Evolutionary conservation across 2,329 filamentous ascomycete species (phyloP).

Genomic region (Diaporthe vaccinii): DNA sequence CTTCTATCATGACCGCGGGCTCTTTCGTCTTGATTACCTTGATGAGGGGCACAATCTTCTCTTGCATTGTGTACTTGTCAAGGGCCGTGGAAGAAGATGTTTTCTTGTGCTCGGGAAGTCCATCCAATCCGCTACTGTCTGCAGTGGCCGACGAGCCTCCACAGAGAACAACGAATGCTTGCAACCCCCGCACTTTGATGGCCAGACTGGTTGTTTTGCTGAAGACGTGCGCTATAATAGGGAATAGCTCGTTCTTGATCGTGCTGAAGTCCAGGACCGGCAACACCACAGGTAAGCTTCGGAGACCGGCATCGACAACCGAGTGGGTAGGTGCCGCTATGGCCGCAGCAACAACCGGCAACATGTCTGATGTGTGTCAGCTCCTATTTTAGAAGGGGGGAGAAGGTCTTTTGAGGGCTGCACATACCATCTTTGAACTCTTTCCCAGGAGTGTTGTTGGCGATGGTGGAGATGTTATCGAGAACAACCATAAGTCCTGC

Average conservation of each 20-base stretch:
- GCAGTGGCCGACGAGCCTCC: conserved; percentile 75
- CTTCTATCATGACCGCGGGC: conserved; percentile 96
- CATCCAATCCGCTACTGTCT: conserved; percentile 80
- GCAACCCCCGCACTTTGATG: conserved; percentile 93
- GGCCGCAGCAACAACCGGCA: conserved; percentile 86
- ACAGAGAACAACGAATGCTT: conserved; percentile 91
- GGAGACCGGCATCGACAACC: conserved; percentile 87
- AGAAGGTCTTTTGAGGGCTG: not conserved
- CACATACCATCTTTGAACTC: conserved; percentile 90
- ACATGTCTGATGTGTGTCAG: conserved; percentile 72
- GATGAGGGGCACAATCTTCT: conserved; percentile 92
- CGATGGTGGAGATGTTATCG: conserved; percentile 82
- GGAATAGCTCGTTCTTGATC: conserved; percentile 97
- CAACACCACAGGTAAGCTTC: conserved; percentile 83
- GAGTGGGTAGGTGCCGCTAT: conserved; percentile 92
- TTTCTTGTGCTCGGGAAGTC: conserved; percentile 74
- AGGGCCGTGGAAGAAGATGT: conserved; percentile 80
- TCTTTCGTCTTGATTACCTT: conserved; percentile 98
- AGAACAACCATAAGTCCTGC: conserved; percentile 92
- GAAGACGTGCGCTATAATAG: conserved; percentile 90
- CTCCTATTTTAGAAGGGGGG: not conserved
- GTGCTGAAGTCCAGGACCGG: conserved; percentile 95
- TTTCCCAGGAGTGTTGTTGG: conserved; percentile 86
- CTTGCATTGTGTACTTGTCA: conserved; percentile 98
- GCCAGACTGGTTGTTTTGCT: conserved; percentile 92